Evolutionary conservation across 2,329 filamentous ascomycete genomes (phyloP).

Genomic region (Helminthosporium solani): DNA sequence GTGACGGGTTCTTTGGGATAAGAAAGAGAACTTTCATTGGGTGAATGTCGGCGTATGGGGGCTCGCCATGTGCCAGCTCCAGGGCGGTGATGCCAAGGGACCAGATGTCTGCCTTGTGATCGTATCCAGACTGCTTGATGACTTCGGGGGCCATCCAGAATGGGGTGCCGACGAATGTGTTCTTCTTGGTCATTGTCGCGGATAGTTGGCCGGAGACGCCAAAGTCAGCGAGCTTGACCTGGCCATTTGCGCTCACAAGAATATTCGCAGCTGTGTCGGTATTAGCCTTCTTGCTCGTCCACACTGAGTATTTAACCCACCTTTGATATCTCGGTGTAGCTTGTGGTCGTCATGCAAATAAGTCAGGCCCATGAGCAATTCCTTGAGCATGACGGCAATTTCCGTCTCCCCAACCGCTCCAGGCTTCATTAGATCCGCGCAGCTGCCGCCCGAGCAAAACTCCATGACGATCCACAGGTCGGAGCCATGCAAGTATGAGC

Average conservation of each 20-base stretch:
- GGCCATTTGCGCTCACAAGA: conserved; percentile 81
- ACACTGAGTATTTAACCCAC: conserved; percentile 48
- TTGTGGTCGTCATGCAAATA: conserved; percentile 96
- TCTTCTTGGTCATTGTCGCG: conserved; percentile 99
- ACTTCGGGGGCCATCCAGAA: conserved; percentile 99
- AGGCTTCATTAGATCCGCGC: conserved; percentile 92
- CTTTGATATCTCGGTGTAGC: conserved; percentile 93
- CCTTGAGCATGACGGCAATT: conserved; percentile 91
- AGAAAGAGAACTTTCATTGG: conserved; percentile 98
- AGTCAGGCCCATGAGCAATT: conserved; percentile 84
- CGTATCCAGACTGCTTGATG: conserved; percentile 97
- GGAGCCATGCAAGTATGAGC: conserved; percentile 92
- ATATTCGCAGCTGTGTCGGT: conserved; percentile 81
- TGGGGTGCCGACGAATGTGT: conserved; percentile 95
- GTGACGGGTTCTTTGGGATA: conserved; percentile 91
- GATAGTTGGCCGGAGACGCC: conserved; percentile 94
- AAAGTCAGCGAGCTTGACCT: conserved; percentile 97
- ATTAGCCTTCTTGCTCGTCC: conserved; percentile 7
- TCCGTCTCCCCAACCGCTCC: conserved; percentile 91
- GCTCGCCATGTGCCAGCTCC: conserved; percentile 87
- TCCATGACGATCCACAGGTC: conserved; percentile 99
- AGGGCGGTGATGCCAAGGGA: conserved; percentile 92
- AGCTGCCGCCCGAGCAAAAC: conserved; percentile 95
- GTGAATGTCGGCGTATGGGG: conserved; percentile 93
- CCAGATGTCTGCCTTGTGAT: conserved; percentile 98